Base-by-base conservation (phyloP, 257 asterid species). In the Ophiorrhiza pumila region DNA sequence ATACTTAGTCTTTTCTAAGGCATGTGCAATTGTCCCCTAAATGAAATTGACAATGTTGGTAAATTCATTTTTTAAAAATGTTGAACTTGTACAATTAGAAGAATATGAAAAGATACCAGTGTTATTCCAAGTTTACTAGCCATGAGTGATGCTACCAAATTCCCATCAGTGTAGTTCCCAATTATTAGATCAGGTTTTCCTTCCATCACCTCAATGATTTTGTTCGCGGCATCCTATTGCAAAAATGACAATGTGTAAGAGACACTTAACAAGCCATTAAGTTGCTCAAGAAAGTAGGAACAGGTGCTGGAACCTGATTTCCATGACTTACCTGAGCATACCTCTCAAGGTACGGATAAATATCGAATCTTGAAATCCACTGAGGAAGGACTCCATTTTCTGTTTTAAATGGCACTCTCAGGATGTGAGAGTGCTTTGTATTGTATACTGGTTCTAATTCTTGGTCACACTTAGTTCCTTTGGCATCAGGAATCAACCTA, bases 11-110 rank as follows among this genome's bases (percentile, higher is more conserved):
- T 91, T 93, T 92, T 93, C 97, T 37, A 93, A 77, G 47, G 97
- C 98, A 84, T 93, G 98, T 46, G 97, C 98, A 71, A 93, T 91
- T 25, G 97, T 93, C 75, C 94, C 97, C 97, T 93, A 53, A 59
- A 76, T 4, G 43, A 67, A 70, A 73, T 59, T 47, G 14, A 41
- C 22, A 23, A 39, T 17, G 27, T 72, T 58, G 80, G 41, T 68
- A 47, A 72, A 50, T 31, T 12, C 41, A 14, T 20, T 63, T 62
- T 32, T 45, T 35, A 13, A 23, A 52, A 4, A 0, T 18, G 43
- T 47, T 10, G 18, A 62, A 62, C 23, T 31, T 65, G 23, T 17
- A 18, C 6, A 70, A 25, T 46, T 42, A 43, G 34, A 42, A 13
- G 47, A 18, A 47, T 42, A 47, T 47, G 65, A 64, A 18, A 72